Evolutionary conservation across 805 yeast species (phyloP), one percentile per base, ranked within the genome.

Genomic region (Komagataella pseudopastoris): DNA sequence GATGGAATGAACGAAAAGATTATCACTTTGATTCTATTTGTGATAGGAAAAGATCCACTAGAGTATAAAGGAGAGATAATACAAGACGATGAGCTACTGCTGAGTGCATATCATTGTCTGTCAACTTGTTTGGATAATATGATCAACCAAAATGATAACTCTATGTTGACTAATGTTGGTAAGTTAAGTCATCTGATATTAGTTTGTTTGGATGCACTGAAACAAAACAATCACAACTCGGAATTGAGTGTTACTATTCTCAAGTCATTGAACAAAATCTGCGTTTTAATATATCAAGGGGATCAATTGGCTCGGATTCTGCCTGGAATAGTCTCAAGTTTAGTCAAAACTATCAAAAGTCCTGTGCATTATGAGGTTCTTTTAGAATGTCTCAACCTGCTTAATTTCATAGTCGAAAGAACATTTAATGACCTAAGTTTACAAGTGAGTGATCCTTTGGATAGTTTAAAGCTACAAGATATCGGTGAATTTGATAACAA

Each of bases 321-420:
- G 18, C 83, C 83, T 0, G 81, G 81, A 2, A 74, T 67, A 45
- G 72, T 77, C 0, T 77, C 82, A 0, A 56, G 65, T 0, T 56
- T 76, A 45, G 63, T 74, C 1, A 77, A 72, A 51, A 53, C 74
- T 4, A 51, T 74, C 0, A 59, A 55, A 0, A 53, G 57, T n/a
- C 58, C 53, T 6, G 63, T 69, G 1, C 75, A 75, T 51, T 71
- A 66, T 51, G 63, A 65, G 16, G 71, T 74, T 0, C 52, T 69
- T 1, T 56, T 62, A 1, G 54, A 63, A 18, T 50, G 67, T 0
- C 47, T 76, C n/a, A 50, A 59, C 1, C 54, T 70, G 0, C 51
- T 76, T 24, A 52, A 60, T 1, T 53, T 58, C 0, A 48, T 76
- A 2, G 51, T 74, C 3, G 39, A 55, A 7, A 52, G 58, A 6